Base-by-base conservation (phyloP, 2,329 filamentous ascomycete species). In the Monascus ruber region DNA sequence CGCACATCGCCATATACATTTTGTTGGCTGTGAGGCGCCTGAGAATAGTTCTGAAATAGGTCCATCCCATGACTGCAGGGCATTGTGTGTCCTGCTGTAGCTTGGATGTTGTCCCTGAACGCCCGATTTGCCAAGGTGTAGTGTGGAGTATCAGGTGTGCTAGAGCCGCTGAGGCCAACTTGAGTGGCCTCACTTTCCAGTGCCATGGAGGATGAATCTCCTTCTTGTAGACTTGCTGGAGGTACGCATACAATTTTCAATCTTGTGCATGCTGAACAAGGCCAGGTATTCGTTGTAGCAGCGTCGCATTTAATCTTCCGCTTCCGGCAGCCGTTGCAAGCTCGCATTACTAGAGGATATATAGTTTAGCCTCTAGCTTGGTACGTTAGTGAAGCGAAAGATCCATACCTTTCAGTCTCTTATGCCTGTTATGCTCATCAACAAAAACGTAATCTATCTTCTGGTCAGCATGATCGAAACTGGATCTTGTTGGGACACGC, bases 231-330 rank as follows among this genome's bases (percentile, higher is more conserved):
- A 42, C 87, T 81, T 41, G 85, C 87, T 4, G 89, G 91, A 34
- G 87, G 86, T 25, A 95, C 81, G 60, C 91, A 96, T 54, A 91
- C 85, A 43, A 95, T 75, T 68, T 95, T 96, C 46, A 96, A 71
- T 36, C 89, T 79, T 45, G 87, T 83, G 60, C 89, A 98, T 29
- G 91, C 86, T 32, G 88, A 91, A 63, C 89, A 96, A 26, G 91
- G 91, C 89, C 91, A 96, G 31, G 86, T 87, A 62, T 96, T 95
- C 32, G 88, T 95, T 9, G 89, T 94, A 17, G 89, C 89, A 38
- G 89, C 87, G 68, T 96, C 91, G 66, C 89, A 98, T 63, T 94
- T 94, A 60, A 98, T 98, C 65, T 98, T 98, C 55, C 89, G 79
- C 64, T 87, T 81, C 45, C 89, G 77, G 59, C 89, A 96, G 44